phyloP scores from a whole-genome alignment of 2,329 filamentous ascomycete genomes.

The Colletotrichum sp. region DNA sequence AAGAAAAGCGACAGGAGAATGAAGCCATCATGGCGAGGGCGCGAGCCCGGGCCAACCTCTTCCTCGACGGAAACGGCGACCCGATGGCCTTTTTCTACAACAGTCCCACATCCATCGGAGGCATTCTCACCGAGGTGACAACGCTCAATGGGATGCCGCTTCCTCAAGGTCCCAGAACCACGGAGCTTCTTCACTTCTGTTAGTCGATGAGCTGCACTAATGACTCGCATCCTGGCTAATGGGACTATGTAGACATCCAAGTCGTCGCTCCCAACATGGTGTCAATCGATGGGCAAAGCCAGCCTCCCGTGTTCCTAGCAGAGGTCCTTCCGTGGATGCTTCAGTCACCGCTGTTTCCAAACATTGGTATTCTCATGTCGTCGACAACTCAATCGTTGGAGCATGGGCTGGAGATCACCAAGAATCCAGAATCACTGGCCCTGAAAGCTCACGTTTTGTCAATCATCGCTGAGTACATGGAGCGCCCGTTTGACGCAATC shows the following conservation, averaged over 20 bases:
- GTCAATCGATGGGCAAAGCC: constrained; percentile 32
- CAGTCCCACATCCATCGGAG: constrained; percentile 21
- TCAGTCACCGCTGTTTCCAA: constrained; percentile 33
- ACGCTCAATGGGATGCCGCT: constrained; percentile 43
- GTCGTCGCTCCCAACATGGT: constrained; percentile 33
- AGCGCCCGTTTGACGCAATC: constrained; percentile 21
- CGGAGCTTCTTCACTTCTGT: constrained; percentile 33
- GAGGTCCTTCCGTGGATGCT: constrained; percentile 33
- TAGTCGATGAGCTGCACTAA: constrained; percentile 4
- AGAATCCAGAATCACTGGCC: constrained; percentile 29
- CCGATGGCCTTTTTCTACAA: constrained; percentile 22
- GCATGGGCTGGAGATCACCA: constrained; percentile 21
- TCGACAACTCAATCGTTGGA: constrained; percentile 31
- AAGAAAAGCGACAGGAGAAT: neutral
- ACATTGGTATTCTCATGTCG: constrained; percentile 33
- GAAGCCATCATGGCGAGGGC: neutral
- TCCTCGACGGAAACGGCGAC: constrained; percentile 26
- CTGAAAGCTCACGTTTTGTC: constrained; percentile 30
- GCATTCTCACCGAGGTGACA: constrained; percentile 28
- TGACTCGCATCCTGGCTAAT: neutral
- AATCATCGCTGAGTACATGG: constrained; percentile 30
- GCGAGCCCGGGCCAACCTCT: constrained; percentile 1
- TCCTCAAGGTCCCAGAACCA: constrained; percentile 24
- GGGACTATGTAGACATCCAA: constrained; percentile 22
- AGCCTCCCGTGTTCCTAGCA: constrained; percentile 26